Evolutionary conservation across 2,329 filamentous ascomycete species (phyloP), one percentile per base, ranked within the genome.

Genomic region (Epichloe brachyelytri): DNA sequence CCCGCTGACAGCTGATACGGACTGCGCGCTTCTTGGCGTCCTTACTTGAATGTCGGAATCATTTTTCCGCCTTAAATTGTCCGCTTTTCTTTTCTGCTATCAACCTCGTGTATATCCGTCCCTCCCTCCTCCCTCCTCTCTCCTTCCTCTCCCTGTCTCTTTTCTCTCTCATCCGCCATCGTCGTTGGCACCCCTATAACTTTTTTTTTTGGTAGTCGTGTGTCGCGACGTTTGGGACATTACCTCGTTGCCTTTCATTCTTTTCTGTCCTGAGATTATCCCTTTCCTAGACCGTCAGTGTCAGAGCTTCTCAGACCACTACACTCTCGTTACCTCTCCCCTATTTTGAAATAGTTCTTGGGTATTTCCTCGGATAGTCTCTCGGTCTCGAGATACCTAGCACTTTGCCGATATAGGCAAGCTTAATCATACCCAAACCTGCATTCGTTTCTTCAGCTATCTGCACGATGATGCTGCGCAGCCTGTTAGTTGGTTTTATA

Each of bases 201-300:
- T 22, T n/a, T 44, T 33, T 33, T 52, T 52, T 36, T 37, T 45
- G 48, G 41, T 46, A 38, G 39, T 19, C 37, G 19, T 17, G 19
- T 11, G 39, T 38, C 37, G 43, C 47, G 41, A 49, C 47, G 33
- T 26, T 43, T 43, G 49, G 47, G 51, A 49, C 11, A 43, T 46
- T 30, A 17, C 41, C 34, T 50, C 41, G 36, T 39, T 50, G 48
- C 22, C n/a, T 38, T 49, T 49, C 51, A 49, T 52, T 49, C 22
- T 52, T 49, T 49, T 45, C 14, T 20, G 26, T 40, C 38, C 39
- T 49, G 46, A 46, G 39, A 30, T 43, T 38, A 52, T 49, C 26
- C 37, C 43, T 52, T 52, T 43, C 15, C 49, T 46, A 46, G 33
- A 46, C 14, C 30, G 11, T 41, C 12, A 20, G 30, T 26, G 1